These are phyloP conservation scores for Fusarium nurragi DNA, from an alignment of 2,329 filamentous ascomycete genomes.

Conservation along the genomic window DNA sequence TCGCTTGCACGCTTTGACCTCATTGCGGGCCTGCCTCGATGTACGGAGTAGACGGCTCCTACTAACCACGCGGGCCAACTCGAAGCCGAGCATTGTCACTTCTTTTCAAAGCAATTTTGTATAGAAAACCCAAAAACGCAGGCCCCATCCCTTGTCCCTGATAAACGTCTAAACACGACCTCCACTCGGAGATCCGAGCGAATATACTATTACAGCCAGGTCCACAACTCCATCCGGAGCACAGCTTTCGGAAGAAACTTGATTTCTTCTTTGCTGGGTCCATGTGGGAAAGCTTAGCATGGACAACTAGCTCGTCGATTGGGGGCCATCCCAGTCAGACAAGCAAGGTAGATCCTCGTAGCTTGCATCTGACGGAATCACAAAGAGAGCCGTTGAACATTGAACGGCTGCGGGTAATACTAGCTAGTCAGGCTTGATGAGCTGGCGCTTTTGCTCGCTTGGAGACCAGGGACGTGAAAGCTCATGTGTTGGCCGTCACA, in stretches of 20 bases:
- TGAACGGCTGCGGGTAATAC: conserved; percentile 7
- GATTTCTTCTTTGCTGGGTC: conserved; percentile 22
- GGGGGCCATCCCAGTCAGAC: conserved; percentile 32
- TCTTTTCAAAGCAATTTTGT: background rate
- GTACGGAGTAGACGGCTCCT: background rate
- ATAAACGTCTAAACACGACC: conserved; percentile 3
- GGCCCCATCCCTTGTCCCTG: conserved; percentile 1
- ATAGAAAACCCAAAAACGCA: background rate
- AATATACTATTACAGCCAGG: conserved; percentile 3
- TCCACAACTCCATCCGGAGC: conserved; percentile 16
- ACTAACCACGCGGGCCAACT: conserved; percentile 2
- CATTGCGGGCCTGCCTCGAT: conserved; percentile 9
- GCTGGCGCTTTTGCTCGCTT: conserved; percentile 21
- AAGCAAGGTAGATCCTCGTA: conserved; percentile 29
- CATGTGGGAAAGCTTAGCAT: conserved; percentile 33
- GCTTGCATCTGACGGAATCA: conserved; percentile 11
- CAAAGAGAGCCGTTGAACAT: conserved; percentile 1
- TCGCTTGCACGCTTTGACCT: conserved; percentile 19
- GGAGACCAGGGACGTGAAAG: background rate
- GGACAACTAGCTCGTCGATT: conserved; percentile 23
- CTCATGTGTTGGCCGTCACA: conserved; percentile 31
- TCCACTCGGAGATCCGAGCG: conserved; percentile 10
- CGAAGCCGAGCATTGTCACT: conserved; percentile 7
- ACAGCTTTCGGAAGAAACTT: conserved; percentile 33
- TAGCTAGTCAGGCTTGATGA: conserved; percentile 25